These are phyloP conservation scores for Acacia confusa DNA, from an alignment of 306 rosid species.

Conservation along the genomic window DNA sequence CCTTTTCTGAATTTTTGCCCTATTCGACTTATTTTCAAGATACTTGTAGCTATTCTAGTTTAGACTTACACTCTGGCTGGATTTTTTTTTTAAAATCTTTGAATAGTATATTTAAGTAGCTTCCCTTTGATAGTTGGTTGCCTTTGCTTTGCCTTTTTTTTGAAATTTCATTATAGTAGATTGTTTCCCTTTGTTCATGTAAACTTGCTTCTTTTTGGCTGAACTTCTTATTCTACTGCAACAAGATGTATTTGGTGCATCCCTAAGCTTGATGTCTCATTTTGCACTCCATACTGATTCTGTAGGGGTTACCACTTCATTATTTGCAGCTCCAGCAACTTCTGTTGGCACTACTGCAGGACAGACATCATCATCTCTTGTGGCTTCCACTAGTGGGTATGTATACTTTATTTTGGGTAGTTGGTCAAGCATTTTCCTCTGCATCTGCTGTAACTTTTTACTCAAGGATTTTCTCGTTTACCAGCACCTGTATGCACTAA, in stretches of 20 bases:
- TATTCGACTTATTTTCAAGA: background rate
- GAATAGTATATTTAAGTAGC: background rate
- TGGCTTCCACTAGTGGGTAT: constrained; percentile 80
- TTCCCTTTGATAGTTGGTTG: background rate
- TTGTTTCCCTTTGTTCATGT: background rate
- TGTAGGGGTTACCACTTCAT: constrained; percentile 55
- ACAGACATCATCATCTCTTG: constrained; percentile 61
- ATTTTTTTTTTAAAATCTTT: background rate
- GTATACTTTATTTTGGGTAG: constrained; percentile 24
- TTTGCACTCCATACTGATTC: constrained; percentile 22
- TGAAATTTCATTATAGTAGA: background rate
- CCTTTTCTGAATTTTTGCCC: background rate
- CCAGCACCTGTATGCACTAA: background rate
- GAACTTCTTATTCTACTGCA: background rate
- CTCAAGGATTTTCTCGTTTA: background rate
- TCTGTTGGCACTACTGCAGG: constrained; percentile 54
- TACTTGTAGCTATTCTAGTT: background rate
- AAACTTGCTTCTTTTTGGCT: background rate
- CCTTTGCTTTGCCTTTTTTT: background rate
- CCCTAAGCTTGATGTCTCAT: constrained; percentile 21
- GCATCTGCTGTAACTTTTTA: background rate
- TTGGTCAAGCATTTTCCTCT: constrained; percentile 3
- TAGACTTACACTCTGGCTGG: background rate
- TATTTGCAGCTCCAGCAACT: constrained; percentile 50
- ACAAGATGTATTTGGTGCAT: background rate